Percentiles rank a stretch among this genome's conserved stretches.
Evolutionary conservation across 164 flowering plant genomes (phyloP).

Genomic region (Berberis thunbergii): DNA sequence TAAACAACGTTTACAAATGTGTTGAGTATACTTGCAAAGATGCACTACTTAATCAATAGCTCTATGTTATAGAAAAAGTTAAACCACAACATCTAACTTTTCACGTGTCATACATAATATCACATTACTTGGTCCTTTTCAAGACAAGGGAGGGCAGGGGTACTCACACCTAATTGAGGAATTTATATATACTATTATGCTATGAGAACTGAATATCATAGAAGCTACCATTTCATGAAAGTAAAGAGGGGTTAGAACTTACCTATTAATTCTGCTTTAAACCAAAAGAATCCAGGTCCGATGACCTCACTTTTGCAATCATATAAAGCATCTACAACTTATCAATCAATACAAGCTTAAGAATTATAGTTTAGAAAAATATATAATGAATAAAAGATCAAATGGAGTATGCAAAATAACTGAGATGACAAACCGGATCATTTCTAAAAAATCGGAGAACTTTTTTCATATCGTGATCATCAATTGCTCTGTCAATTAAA

Average conservation of each 20-base stretch:
- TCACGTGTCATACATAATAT: too few species aligned
- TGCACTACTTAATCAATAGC: too few species aligned
- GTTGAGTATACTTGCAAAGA: too few species aligned
- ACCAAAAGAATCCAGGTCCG: conserved; percentile 97
- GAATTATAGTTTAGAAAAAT: neutral
- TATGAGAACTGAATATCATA: too few species aligned
- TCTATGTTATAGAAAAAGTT: too few species aligned
- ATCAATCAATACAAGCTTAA: neutral
- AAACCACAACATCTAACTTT: too few species aligned
- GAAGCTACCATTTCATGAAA: too few species aligned
- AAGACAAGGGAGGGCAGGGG: too few species aligned
- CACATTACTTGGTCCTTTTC: too few species aligned
- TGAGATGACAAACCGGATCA: conserved; percentile 64
- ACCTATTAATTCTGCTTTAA: conserved; percentile 99
- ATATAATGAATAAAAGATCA: neutral
- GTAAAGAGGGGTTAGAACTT: conserved; percentile 1
- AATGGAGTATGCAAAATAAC: neutral
- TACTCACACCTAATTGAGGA: too few species aligned
- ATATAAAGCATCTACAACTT: conserved; percentile 93
- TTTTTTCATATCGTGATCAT: conserved; percentile 84
- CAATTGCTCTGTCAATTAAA: conserved; percentile 96
- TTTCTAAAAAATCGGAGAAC: conserved; percentile 72
- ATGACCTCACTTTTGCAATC: conserved; percentile 99
- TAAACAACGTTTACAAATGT: too few species aligned
- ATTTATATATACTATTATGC: too few species aligned